Conservation (phyloP, 2,329 filamentous ascomycete genomes). For the Aspergillus vadensis region DNA sequence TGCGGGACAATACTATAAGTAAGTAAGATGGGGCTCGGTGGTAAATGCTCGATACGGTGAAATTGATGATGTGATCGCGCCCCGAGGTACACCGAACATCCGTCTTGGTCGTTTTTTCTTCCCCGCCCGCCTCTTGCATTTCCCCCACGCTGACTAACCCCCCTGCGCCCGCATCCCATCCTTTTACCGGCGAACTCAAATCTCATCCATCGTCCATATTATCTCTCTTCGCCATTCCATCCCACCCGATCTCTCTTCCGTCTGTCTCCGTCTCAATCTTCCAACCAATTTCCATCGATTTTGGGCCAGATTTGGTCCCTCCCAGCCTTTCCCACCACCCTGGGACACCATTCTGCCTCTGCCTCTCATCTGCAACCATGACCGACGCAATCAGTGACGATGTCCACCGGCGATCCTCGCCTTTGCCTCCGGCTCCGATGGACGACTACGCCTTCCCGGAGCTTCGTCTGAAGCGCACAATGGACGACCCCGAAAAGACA, state of each 20-base stretch:
- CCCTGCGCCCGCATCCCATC: slow-evolving; percentile 12
- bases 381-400: slow-evolving; percentile 30
- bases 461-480: slow-evolving; percentile 47
- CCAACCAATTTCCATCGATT: background rate
- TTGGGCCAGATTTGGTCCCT: background rate
- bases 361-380: slow-evolving; percentile 24
- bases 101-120: slow-evolving; percentile 9
- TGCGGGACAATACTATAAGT: no score
- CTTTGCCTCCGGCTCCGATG: slow-evolving; percentile 33
- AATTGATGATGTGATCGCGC: background rate
- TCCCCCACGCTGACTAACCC: slow-evolving; percentile 12
- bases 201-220: slow-evolving; percentile 4
- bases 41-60: no score
- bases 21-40: no score
- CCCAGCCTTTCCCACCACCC: background rate
- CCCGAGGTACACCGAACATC: slow-evolving; percentile 3
- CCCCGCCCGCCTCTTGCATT: slow-evolving; percentile 6
- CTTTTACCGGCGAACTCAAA: slow-evolving; percentile 1
- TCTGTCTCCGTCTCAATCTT: background rate
- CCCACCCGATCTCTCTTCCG: background rate
- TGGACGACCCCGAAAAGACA: slow-evolving; percentile 51
- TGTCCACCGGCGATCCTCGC: slow-evolving; percentile 27
- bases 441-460: slow-evolving; percentile 50
- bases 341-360: background rate
- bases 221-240: background rate